These are phyloP conservation scores for Candida nemodendra DNA, from an alignment of 805 yeast species.

Conservation along the genomic window DNA sequence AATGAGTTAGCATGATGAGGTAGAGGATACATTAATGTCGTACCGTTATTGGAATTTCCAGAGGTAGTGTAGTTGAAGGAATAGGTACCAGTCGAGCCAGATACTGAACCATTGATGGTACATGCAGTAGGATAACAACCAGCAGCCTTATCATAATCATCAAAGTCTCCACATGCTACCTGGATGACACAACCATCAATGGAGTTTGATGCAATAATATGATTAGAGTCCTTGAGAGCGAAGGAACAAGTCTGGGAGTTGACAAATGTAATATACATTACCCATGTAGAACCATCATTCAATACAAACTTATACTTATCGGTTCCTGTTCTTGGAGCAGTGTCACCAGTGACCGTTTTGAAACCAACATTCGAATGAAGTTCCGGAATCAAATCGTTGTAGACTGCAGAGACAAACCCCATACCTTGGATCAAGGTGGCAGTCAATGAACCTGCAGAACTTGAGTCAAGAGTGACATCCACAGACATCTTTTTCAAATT, in stretches of 20 bases:
- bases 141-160: conserved; percentile 57
- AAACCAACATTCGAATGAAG: conserved; percentile 60
- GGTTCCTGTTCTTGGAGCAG: conserved; percentile 42
- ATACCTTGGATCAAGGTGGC: conserved; percentile 77
- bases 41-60: conserved; percentile 47
- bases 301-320: conserved; percentile 54
- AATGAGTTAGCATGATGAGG: conserved; percentile 51
- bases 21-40: conserved; percentile 46
- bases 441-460: conserved; percentile 39
- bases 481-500: conserved; percentile 21
- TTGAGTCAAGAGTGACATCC: conserved; percentile 17
- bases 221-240: conserved; percentile 23
- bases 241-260: conserved; percentile 34
- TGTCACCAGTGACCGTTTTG: conserved; percentile 42
- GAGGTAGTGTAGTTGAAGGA: conserved; percentile 40
- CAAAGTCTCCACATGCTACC: conserved; percentile 48
- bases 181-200: conserved; percentile 57
- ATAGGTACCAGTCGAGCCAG: conserved; percentile 39
- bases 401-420: conserved; percentile 73
- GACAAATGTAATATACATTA: conserved; percentile 56
- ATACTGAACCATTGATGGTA: conserved; percentile 40
- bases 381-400: conserved; percentile 50
- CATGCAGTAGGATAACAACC: conserved; percentile 58
- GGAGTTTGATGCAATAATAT: conserved; percentile 43
- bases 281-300: conserved; percentile 58